Evolutionary conservation across 2,329 filamentous ascomycete genomes (phyloP).

Genomic region (Verticillium zaregamsianum): DNA sequence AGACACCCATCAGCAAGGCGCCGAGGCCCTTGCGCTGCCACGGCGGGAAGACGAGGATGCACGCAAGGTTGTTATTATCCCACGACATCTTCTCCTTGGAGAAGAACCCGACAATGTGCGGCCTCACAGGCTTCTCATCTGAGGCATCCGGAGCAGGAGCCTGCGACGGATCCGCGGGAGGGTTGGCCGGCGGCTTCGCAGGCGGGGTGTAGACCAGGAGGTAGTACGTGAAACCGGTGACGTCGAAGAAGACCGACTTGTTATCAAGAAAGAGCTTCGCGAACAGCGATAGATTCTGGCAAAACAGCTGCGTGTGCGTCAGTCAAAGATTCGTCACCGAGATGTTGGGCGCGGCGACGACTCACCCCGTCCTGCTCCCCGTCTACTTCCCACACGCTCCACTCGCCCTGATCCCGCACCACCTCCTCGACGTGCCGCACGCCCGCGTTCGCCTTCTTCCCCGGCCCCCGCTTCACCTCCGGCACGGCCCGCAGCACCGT

Average conservation of each 20-base stretch:
- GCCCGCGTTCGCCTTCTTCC: constrained; percentile 30
- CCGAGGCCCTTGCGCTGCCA: constrained; percentile 91
- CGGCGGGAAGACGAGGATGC: constrained; percentile 91
- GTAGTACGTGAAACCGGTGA: constrained; percentile 91
- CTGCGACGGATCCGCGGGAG: constrained; percentile 1
- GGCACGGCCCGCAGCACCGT: constrained; percentile 30
- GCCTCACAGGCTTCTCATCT: constrained; percentile 4
- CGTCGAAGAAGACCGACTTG: constrained; percentile 97
- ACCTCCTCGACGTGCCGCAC: constrained; percentile 36
- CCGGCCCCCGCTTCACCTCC: constrained; percentile 22
- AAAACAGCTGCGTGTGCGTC: constrained; percentile 60
- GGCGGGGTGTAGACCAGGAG: constrained; percentile 73
- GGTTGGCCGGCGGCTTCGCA: constrained; percentile 18
- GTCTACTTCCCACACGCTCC: constrained; percentile 89
- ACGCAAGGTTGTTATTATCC: constrained; percentile 97
- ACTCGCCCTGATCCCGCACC: constrained; percentile 62
- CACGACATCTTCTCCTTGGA: constrained; percentile 98
- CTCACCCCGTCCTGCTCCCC: constrained; percentile 74
- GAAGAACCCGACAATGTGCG: constrained; percentile 88
- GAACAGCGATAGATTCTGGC: constrained; percentile 92
- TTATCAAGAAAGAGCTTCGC: constrained; percentile 97
- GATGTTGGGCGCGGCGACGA: constrained; percentile 11
- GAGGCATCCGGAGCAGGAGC: constrained; percentile 3
- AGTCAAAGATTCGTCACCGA: neutral
- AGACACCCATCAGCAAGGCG: constrained; percentile 83